Base-by-base conservation (phyloP, 2,329 filamentous ascomycete genomes). In the Apiospora rasikravindrae region DNA sequence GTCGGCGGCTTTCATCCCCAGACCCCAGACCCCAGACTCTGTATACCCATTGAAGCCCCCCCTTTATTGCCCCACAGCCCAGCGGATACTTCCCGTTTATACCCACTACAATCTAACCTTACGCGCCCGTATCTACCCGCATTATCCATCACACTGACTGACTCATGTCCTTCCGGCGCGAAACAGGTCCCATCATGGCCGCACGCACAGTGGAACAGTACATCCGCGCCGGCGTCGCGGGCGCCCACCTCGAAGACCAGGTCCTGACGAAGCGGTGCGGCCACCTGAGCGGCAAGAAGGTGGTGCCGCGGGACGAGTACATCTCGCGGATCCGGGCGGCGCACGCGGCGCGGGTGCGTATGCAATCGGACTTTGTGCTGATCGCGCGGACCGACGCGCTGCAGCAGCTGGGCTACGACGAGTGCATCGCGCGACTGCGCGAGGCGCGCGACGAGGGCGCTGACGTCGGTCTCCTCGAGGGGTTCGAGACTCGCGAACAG, bases 311-410 rank as follows among this genome's bases (percentile, higher is more conserved):
- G 0, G 84, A 86, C 0, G 85, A 85, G 26, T 92, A 85, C 75
- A 78, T 85, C n/a, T 80, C 83, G n/a, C 84, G 90, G 0, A 89
- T 92, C 76, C 82, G 86, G 0, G 90, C 90, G 0, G 89, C 89
- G 0, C 82, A 81, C 16, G 81, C 84, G 10, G 87, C 89, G 1
- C 82, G 89, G 2, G 79, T 84, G 29, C 81, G 83, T 24, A 78
- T 86, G 42, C 82, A 83, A 14, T 84, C 84, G 22, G 90, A 92
- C 74, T 89, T 92, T 49, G 85, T 92, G 40, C 85, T 92, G 71
- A 92, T 93, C 71, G 90, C 90, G 0, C 84, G 90, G 14, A 92
- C 90, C 0, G 90, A 92, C 75, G 88, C 90, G 0, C 80, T 90
- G 4, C 88, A 90, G 73, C 81, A 83, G 0, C 82, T 85, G 7